Base-by-base conservation (phyloP, 805 yeast genomes). In the Candida ovalis region DNA sequence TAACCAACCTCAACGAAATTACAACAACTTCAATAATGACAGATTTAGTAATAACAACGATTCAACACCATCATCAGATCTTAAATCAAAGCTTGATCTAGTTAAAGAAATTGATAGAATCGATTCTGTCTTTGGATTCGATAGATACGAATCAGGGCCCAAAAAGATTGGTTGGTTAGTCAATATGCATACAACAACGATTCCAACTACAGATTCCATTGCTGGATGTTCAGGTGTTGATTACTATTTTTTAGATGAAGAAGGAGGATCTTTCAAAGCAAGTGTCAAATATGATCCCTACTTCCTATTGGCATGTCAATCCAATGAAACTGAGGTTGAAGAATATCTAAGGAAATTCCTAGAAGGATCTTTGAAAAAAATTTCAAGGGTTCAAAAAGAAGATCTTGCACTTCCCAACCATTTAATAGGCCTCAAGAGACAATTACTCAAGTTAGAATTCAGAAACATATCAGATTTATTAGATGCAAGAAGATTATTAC, bases 251-350 rank as follows among this genome's bases (percentile, higher is more conserved):
- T 68, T 94, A 7, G 98, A 91, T 64, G 96, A 88, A 59, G 97
- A 91, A 64, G 99, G 99, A 42, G 99, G 97, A 6, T 81, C 87
- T 40, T 94, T 95, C 72, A 94, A 92, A 63, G 84, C 90, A 3
- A 85, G 96, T 0, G 67, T 88, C 13, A 85, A 78, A 49, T 88
- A 79, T 62, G 90, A 88, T 57, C 99, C 99, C 0, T 94, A 94
- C 64, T 87, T 94, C 60, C 78, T 85, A 44, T 69, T 94, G 10
- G 74, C 81, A 2, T 80, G 88, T 53, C 72, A 77, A n/a, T 77
- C 77, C 1, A 80, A 81, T 17, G 67, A 83, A 50, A 66, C 79
- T 2, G 97, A 88, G 53, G 88, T 90, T 3, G 98, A 94, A 66
- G 99, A 94, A 60, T 85, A 78, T 62, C 55, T 90, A 45, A 79